Evolutionary conservation across 768 basidiomycete species (phyloP), one percentile per base, ranked within the genome.

Genomic region (Exidia glandulosa): DNA sequence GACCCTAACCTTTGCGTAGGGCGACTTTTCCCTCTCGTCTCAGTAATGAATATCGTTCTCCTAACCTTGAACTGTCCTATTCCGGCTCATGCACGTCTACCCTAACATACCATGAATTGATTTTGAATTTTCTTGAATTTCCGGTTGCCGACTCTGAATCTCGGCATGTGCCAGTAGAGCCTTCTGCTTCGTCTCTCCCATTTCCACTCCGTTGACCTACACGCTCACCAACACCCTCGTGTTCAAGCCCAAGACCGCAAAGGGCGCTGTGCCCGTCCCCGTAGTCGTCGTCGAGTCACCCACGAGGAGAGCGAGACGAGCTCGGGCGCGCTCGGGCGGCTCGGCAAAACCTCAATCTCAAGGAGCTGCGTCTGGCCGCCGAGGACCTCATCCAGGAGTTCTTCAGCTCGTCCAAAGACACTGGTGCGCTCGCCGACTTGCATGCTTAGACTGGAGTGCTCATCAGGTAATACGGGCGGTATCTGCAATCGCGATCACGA

Each of bases 171-270:
- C n/a, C n/a, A n/a, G n/a, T n/a, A n/a, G n/a, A n/a, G n/a, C n/a
- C n/a, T n/a, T n/a, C n/a, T n/a, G n/a, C n/a, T n/a, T n/a, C n/a
- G n/a, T n/a, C n/a, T n/a, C n/a, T n/a, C n/a, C n/a, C n/a, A n/a
- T n/a, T n/a, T n/a, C n/a, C 1, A 74, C 73, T 52, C 62, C 65
- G 23, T n/a, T 47, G 16, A 59, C 57, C 19, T 89, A 86, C 67
- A 82, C 88, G 70, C 78, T 90, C 66, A 80, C 88, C 70, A 94
- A 93, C 72, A 89, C 88, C 55, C 85, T 94, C 65, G 86, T 95
- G 59, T 95, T 91, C 85, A 97, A 97, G 70, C 94, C 94, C 32
- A 94, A 94, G 74, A 92, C 93, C 2, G 87, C 93, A n/a, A 96
- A 96, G 72, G 81, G 83, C 0, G 90, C 88, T 6, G 82, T 80